Conservation (phyloP, 2,329 filamentous ascomycete species). For the Microdochium nivale region DNA sequence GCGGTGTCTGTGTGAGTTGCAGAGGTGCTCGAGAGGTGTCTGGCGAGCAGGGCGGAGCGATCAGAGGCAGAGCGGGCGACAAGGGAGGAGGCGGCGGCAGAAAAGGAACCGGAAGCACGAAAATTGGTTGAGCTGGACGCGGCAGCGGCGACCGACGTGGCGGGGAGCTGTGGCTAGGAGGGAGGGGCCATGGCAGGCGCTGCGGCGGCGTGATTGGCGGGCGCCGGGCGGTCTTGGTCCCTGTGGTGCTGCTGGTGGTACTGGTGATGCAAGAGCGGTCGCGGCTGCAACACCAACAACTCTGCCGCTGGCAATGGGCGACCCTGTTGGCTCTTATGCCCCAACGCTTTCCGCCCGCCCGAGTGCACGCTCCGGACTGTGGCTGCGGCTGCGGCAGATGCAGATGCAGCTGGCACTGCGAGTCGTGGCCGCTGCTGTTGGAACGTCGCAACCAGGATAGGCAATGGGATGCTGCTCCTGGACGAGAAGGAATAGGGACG, state of each 20-base stretch:
- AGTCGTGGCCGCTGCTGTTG: no score
- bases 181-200: constrained; percentile 5
- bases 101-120: constrained; percentile 5
- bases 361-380: neutral
- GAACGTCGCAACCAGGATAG: neutral
- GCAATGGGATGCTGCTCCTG: neutral
- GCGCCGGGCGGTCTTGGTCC: neutral
- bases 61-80: no score
- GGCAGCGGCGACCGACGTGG: constrained; percentile 7
- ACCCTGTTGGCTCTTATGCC: neutral
- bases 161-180: constrained; percentile 11
- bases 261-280: constrained; percentile 10
- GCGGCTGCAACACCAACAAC: neutral
- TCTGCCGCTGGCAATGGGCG: neutral
- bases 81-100: constrained; percentile 5
- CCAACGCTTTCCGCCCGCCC: neutral
- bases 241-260: constrained; percentile 3
- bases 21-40: constrained; percentile 37
- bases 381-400: neutral
- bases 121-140: constrained; percentile 2
- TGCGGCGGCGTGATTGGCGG: constrained; percentile 4
- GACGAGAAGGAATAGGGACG: neutral
- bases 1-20: constrained; percentile 11
- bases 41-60: constrained; percentile 39
- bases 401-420: neutral